phyloP scores from a whole-genome alignment of 345 rosid species.

The Gossypium longicalyx region DNA sequence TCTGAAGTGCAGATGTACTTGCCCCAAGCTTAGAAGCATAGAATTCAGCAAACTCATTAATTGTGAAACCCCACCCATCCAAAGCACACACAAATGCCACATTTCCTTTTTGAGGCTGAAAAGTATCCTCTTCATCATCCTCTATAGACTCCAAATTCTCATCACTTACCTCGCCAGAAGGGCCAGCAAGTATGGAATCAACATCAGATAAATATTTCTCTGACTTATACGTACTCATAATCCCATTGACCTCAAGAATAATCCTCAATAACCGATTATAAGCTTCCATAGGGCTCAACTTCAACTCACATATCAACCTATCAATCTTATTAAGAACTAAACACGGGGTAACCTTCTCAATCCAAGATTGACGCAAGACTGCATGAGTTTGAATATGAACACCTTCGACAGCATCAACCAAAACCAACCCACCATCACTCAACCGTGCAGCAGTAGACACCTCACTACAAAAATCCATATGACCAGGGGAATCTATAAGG shows the following conservation, averaged over 20 bases:
- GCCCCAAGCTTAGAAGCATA: constrained; percentile 83
- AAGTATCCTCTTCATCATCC: constrained; percentile 90
- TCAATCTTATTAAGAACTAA: constrained; percentile 93
- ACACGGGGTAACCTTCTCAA: constrained; percentile 87
- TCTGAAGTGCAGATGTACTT: constrained; percentile 54
- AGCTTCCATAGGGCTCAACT: constrained; percentile 80
- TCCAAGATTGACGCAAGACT: constrained; percentile 84
- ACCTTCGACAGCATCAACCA: constrained; percentile 97
- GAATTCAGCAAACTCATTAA: constrained; percentile 69
- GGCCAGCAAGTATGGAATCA: constrained; percentile 67
- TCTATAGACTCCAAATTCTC: constrained; percentile 67
- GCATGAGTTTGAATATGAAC: constrained; percentile 94
- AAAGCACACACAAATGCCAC: constrained; percentile 83
- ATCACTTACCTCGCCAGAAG: constrained; percentile 41
- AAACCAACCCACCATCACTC: constrained; percentile 85
- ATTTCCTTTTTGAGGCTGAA: constrained; percentile 91
- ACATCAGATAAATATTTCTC: constrained; percentile 93
- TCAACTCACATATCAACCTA: constrained; percentile 82
- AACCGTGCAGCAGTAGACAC: constrained; percentile 87
- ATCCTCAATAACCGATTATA: constrained; percentile 71
- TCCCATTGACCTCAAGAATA: constrained; percentile 89
- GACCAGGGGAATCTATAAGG: constrained; percentile 92
- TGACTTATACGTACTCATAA: constrained; percentile 72
- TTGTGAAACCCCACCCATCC: constrained; percentile 92
- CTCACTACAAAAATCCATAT: constrained; percentile 96